Percentiles rank a stretch among this genome's conserved stretches.
Conservation (phyloP, 495 filamentous ascomycete genomes). For the Aeminium ludgeri region DNA sequence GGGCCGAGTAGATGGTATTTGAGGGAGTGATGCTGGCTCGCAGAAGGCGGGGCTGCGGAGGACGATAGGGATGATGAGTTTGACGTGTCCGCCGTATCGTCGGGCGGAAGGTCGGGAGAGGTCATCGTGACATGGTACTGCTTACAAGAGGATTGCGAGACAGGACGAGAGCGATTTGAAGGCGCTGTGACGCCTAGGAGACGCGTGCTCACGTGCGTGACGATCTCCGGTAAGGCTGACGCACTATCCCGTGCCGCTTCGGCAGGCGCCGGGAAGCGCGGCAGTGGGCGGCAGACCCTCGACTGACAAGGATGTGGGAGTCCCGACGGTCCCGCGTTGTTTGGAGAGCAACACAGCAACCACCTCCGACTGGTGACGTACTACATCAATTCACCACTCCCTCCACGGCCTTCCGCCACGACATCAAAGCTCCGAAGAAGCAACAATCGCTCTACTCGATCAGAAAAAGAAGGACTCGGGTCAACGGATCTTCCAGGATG, state of each 20-base stretch:
- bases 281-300: neutral
- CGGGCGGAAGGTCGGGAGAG: constrained; percentile 4
- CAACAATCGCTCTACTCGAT: too few relatives aligned
- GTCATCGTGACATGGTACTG: constrained; percentile 2
- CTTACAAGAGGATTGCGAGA: too few relatives aligned
- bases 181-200: too few relatives aligned
- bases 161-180: too few relatives aligned
- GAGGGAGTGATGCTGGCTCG: constrained; percentile 33
- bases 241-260: too few relatives aligned
- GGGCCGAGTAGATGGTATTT: constrained; percentile 73
- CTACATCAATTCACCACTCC: too few relatives aligned
- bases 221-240: too few relatives aligned
- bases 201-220: too few relatives aligned
- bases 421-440: too few relatives aligned
- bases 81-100: neutral
- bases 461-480: neutral
- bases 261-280: too few relatives aligned
- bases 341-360: neutral
- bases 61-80: neutral
- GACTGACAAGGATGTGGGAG: too few relatives aligned
- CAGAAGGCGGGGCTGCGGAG: neutral
- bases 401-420: too few relatives aligned
- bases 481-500: neutral
- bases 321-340: neutral
- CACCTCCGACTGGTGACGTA: neutral